These are phyloP conservation scores for Yamadazyma endophytica DNA, from an alignment of 805 yeast genomes.

Conservation along the genomic window DNA sequence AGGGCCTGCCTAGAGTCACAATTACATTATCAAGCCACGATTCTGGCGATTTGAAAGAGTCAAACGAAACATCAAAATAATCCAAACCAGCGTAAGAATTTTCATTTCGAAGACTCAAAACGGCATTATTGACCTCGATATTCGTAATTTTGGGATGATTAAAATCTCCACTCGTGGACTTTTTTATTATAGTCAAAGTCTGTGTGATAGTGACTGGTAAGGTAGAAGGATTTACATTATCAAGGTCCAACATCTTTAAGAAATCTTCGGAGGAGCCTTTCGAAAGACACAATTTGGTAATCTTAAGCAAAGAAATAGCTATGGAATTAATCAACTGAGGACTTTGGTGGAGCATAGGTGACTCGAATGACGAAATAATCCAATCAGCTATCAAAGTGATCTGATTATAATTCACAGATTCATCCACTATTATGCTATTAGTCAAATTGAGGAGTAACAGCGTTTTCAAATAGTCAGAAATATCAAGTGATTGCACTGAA, in stretches of 20 bases:
- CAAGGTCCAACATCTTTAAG: too few relatives aligned
- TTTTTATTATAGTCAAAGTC: too few relatives aligned
- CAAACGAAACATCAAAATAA: slow-evolving; percentile 4
- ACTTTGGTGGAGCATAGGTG: not conserved
- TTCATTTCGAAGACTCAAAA: too few relatives aligned
- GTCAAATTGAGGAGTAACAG: slow-evolving; percentile 27
- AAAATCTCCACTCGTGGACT: not conserved
- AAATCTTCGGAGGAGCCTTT: too few relatives aligned
- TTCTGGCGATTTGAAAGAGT: slow-evolving; percentile 1
- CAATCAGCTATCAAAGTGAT: slow-evolving; percentile 16
- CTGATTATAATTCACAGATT: slow-evolving; percentile 20
- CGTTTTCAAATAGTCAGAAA: slow-evolving; percentile 22
- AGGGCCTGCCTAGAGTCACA: not conserved
- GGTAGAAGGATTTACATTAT: too few relatives aligned
- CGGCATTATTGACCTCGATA: too few relatives aligned
- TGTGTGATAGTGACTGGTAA: too few relatives aligned
- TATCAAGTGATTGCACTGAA: slow-evolving; percentile 1
- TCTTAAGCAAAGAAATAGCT: slow-evolving; percentile 9
- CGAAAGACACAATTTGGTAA: too few relatives aligned
- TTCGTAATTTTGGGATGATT: too few relatives aligned
- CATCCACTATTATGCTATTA: slow-evolving; percentile 23
- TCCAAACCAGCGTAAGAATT: too few relatives aligned
- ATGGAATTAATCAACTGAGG: slow-evolving; percentile 20
- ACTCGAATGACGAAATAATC: slow-evolving; percentile 6
- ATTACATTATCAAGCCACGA: slow-evolving; percentile 3